Evolutionary conservation across 257 asterid species (phyloP), one percentile per base, ranked within the genome.

Genomic region (Cordia subcordata): DNA sequence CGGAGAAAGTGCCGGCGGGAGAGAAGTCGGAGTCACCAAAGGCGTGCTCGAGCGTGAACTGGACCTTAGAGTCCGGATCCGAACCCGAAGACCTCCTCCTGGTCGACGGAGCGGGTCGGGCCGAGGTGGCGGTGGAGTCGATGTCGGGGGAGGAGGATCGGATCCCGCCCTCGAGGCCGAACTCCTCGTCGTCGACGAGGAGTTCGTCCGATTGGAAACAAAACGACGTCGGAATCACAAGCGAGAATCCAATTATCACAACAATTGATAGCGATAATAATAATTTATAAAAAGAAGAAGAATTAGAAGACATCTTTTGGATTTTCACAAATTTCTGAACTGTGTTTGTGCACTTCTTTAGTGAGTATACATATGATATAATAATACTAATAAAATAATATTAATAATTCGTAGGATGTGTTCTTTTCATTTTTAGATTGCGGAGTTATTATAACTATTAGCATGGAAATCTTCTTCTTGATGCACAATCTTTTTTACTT

Each of bases 181-280:
- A 84, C 73, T 92, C 96, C 40, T 89, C 96, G 65, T 93, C 95
- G 59, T 89, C 99, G 1, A 54, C 61, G 58, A 82, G 85, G 49
- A 93, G 92, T 79, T 89, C 97, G 80, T 89, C 97, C 19, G 99
- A 89, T 64, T 85, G 87, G 84, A 93, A 93, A 20, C 81, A 80
- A 15, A 44, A 61, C 57, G 85, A 76, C 33, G 77, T 40, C 13
- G 75, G 57, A 32, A 74, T 55, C 10, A 61, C 52, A 20, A 77
- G 55, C 32, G 46, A 64, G 54, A 79, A 61, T 49, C 23, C 20
- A 57, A 64, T 23, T 21, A 8, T 49, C 13, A 17, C 2, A 49
- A 8, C 13, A 49, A 49, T 17, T 17, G 9, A 50, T 50, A 50
- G 4, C 5, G 1, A 20, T 1, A 10, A 0, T 13, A 52, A 33